Base-by-base conservation (phyloP, 768 basidiomycete species). In the Megacollybia marginata region DNA sequence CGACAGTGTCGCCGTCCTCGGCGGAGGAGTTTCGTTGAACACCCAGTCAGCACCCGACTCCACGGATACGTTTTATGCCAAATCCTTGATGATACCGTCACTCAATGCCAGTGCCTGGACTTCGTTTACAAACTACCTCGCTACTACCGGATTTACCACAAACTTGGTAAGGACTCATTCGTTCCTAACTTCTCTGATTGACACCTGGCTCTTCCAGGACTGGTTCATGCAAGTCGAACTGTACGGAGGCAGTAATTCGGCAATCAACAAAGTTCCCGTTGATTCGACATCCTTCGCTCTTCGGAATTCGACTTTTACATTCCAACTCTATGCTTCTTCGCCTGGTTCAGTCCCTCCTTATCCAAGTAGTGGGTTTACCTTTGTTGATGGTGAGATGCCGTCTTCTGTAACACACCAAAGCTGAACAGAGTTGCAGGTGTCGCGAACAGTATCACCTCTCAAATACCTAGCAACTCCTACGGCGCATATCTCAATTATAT, bases 291-390 rank as follows among this genome's bases (percentile, higher is more conserved):
- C 78, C 0, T 81, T 76, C 51, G 68, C 64, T 0, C 69, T 72
- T 48, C 65, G 78, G 18, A 61, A 60, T 51, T 67, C 71, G 1
- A 56, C 73, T 34, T 76, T 76, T 46, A 71, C 69, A 3, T 66
- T 79, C 49, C 78, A 79, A 56, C 61, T 79, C 49, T 78, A 80
- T 54, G 74, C 73, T 0, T 67, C 72, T n/a, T n/a, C n/a, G n/a
- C n/a, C n/a, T n/a, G n/a, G n/a, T 6, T 46, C 54, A 1, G 65
- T 45, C 9, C 71, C 73, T 3, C 75, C 74, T 0, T 79, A 67
- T 59, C 76, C 78, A 2, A 46, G 54, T 5, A 59, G 61, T 15
- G 78, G 75, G 0, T 70, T 76, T 47, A 56, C 62, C 0, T 74
- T 79, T 54, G 55, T 79, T 4, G 67, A 77, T 50, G 69, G 69